phyloP scores from a whole-genome alignment of 805 yeast genomes.

The Yarrowia hollandica region DNA sequence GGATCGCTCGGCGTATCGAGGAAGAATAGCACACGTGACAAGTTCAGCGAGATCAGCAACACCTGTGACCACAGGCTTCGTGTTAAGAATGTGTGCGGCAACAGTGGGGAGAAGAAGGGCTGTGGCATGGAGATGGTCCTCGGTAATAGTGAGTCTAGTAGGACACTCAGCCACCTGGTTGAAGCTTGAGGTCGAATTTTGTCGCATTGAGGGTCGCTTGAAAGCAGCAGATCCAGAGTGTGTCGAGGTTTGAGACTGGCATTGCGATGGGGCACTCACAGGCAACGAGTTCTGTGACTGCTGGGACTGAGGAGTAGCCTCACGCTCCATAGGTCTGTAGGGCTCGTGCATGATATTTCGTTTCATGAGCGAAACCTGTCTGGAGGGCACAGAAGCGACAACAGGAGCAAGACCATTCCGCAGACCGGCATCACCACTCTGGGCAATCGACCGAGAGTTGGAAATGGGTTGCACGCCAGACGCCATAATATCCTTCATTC shows the following conservation, averaged over 20 bases:
- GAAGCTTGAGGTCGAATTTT: conserved; percentile 10
- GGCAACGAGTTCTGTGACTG: neutral
- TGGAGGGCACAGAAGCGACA: conserved; percentile 37
- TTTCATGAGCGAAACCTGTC: conserved; percentile 18
- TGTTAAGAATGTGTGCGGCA: neutral
- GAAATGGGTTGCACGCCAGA: conserved; percentile 52
- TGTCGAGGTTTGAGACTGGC: neutral
- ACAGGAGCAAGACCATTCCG: conserved; percentile 39
- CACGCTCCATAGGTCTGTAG: neutral
- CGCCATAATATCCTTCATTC: conserved; percentile 57
- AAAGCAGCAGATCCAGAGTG: conserved; percentile 5
- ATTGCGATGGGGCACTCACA: neutral
- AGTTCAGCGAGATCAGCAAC: conserved; percentile 5
- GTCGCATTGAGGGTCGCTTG: conserved; percentile 21
- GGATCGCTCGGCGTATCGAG: conserved; percentile 18
- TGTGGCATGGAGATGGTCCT: neutral
- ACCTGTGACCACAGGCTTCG: neutral
- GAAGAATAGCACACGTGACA: neutral
- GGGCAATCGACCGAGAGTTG: conserved; percentile 40
- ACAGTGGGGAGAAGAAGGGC: neutral
- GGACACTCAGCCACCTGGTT: conserved; percentile 3
- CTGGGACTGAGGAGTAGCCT: conserved; percentile 7
- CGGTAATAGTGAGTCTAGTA: conserved; percentile 1
- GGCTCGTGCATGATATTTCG: conserved; percentile 19
- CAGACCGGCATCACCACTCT: conserved; percentile 37